A percentile compares a stretch with the other conserved stretches of the same genome.
Conservation (phyloP, 176 grass and related monocot genomes). For the Urochloa ruziziensis region DNA sequence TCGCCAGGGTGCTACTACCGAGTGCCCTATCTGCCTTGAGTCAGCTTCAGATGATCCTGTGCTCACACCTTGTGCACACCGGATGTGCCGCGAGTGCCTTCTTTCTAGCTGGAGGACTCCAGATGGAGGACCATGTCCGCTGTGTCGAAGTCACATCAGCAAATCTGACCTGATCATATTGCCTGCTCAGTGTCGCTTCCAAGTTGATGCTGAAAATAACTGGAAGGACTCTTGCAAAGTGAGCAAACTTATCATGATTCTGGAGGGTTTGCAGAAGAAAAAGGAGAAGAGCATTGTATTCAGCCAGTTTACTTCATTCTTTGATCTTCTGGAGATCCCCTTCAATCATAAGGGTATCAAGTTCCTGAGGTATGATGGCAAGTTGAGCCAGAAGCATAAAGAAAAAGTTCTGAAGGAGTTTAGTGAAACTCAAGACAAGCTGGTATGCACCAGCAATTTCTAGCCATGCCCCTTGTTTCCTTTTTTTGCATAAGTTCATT, state of each 20-base stretch:
- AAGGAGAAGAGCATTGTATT: conserved; percentile 94
- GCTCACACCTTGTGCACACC: conserved; percentile 70
- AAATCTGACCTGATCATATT: conserved; percentile 67
- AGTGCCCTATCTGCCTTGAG: conserved; percentile 93
- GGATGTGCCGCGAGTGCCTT: conserved; percentile 82
- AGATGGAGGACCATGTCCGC: conserved; percentile 59
- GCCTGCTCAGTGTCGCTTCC: conserved; percentile 53
- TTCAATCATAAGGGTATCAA: conserved; percentile 57
- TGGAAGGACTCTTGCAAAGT: conserved; percentile 96
- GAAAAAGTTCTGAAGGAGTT: conserved; percentile 80
- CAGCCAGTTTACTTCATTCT: conserved; percentile 92
- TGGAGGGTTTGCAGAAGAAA: conserved; percentile 44
- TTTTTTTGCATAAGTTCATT: neutral
- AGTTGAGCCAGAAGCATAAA: conserved; percentile 65
- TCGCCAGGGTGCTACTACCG: conserved; percentile 52
- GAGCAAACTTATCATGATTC: conserved; percentile 49
- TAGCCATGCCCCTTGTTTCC: neutral
- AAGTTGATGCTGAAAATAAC: conserved; percentile 68
- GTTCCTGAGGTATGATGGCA: conserved; percentile 85
- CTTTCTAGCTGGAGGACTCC: conserved; percentile 64
- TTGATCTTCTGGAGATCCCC: conserved; percentile 77
- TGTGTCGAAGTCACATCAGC: conserved; percentile 54
- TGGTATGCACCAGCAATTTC: conserved; percentile 38
- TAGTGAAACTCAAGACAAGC: conserved; percentile 59
- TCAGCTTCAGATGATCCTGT: conserved; percentile 90